Evolutionary conservation across 805 yeast genomes (phyloP).

Genomic region (Candida verbasci): DNA sequence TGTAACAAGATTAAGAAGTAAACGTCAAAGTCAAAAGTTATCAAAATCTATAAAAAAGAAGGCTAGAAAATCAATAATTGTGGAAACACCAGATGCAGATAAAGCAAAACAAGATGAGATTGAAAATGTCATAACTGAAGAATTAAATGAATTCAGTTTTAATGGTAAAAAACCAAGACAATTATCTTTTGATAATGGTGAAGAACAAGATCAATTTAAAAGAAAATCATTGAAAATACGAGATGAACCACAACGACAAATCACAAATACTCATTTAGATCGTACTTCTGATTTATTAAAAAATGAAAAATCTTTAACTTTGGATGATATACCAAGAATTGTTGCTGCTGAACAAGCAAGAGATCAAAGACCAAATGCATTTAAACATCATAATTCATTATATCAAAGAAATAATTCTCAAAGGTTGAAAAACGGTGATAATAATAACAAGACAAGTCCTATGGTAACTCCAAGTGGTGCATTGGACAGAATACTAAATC

Average conservation of each 20-base stretch:
- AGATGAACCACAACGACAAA: conserved; percentile 36
- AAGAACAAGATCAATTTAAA: conserved; percentile 23
- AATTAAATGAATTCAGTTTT: conserved; percentile 7
- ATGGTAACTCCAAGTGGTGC: conserved; percentile 7
- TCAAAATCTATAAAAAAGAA: conserved; percentile 52
- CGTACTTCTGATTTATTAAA: conserved; percentile 67
- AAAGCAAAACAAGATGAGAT: conserved; percentile 20
- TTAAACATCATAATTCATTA: conserved; percentile 64
- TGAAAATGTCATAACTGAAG: conserved; percentile 13
- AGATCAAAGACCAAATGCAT: conserved; percentile 89
- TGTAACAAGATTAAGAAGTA: conserved; percentile 69
- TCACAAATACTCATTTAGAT: conserved; percentile 40
- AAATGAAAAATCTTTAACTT: conserved; percentile 79
- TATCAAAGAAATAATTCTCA: conserved; percentile 28
- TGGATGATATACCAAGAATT: conserved; percentile 95
- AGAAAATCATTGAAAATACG: conserved; percentile 23
- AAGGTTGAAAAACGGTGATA: conserved; percentile 3
- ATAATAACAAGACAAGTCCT: background rate
- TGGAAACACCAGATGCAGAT: conserved; percentile 58
- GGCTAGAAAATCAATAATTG: conserved; percentile 61
- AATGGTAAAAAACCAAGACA: conserved; percentile 4
- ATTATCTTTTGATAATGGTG: conserved; percentile 12
- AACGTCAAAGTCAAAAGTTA: conserved; percentile 61
- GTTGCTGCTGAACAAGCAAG: conserved; percentile 97
- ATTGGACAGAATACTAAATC: conserved; percentile 5